phyloP scores from a whole-genome alignment of 331 rosid genomes.

The Prunus yedoensis region DNA sequence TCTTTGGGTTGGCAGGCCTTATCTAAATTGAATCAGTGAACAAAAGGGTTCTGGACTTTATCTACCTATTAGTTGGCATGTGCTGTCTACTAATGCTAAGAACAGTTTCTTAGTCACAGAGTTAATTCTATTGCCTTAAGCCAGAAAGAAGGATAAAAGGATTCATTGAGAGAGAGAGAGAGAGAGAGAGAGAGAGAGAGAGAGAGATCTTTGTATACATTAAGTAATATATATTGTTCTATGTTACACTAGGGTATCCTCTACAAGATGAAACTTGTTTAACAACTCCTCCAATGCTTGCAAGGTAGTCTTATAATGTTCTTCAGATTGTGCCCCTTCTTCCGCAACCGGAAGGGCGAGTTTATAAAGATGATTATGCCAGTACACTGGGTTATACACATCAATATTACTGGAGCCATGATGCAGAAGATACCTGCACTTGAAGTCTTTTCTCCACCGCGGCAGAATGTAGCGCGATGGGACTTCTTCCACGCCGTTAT shows the following conservation, averaged over 20 bases:
- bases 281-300: slow-evolving; percentile 61
- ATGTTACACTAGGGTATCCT: slow-evolving; percentile 38
- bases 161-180: no score
- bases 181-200: no score
- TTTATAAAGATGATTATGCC: slow-evolving; percentile 45
- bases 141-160: no score
- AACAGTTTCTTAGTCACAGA: not conserved
- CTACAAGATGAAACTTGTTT: slow-evolving; percentile 48
- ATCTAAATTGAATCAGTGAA: no score
- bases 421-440: slow-evolving; percentile 36
- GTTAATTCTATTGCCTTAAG: no score
- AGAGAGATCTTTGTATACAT: not conserved
- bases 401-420: slow-evolving; percentile 28
- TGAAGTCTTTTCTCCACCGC: slow-evolving; percentile 67
- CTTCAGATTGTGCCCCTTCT: slow-evolving; percentile 64
- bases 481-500: slow-evolving; percentile 65
- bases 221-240: slow-evolving; percentile 1
- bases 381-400: slow-evolving; percentile 29
- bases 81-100: no score
- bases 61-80: no score
- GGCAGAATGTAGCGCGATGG: slow-evolving; percentile 64
- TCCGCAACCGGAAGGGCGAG: slow-evolving; percentile 60
- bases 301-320: slow-evolving; percentile 57
- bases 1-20: no score
- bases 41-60: no score